Evolutionary conservation across 2,329 filamentous ascomycete species (phyloP).

Genomic region (Apiospora pterosperma): DNA sequence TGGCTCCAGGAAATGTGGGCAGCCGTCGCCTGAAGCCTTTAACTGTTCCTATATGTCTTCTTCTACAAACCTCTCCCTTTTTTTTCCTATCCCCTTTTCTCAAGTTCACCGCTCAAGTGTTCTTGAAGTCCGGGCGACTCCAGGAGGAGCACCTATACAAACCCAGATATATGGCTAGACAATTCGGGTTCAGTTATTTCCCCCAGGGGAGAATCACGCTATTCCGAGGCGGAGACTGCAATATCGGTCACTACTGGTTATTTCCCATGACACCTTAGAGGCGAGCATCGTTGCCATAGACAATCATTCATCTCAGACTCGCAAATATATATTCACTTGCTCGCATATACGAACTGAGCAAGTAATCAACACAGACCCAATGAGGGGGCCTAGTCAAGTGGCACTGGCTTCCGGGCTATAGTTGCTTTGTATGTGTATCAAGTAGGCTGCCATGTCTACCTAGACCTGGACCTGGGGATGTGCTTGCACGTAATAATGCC

Average conservation of each 20-base stretch:
- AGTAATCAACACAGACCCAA: not conserved
- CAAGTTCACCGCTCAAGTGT: not conserved
- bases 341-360: not conserved
- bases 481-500: not conserved
- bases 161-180: not conserved
- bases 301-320: not conserved
- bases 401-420: not conserved
- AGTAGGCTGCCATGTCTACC: not conserved
- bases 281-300: not conserved
- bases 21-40: conserved; percentile 9
- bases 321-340: not conserved
- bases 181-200: not conserved
- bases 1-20: conserved; percentile 53
- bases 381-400: not conserved
- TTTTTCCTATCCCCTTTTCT: not conserved
- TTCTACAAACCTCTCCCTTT: not conserved
- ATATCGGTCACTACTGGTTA: not conserved
- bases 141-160: not conserved
- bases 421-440: not conserved
- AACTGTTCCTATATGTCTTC: not conserved
- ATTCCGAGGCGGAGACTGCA: not conserved
- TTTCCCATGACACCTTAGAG: not conserved
- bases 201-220: not conserved
- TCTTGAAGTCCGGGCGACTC: not conserved
- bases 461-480: not conserved